Evolutionary conservation across 148 eudicot species (phyloP).

Genomic region (Diospyros lotus): DNA sequence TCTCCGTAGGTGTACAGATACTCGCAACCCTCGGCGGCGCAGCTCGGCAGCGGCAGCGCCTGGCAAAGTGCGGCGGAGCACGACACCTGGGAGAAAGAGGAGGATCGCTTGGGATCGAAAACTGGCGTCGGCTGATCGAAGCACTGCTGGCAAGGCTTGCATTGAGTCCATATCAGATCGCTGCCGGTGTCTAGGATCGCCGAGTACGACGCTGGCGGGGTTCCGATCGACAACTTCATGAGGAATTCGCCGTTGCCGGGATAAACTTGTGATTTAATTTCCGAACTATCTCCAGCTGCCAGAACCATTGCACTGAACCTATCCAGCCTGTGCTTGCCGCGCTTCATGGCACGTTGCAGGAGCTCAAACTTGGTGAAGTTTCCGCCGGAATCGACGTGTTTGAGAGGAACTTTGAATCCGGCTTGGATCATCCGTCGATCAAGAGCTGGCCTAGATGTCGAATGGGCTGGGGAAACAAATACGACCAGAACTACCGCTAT

Average conservation of each 20-base stretch:
- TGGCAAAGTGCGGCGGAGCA: conserved; percentile 50
- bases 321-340: conserved; percentile 40
- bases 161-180: conserved; percentile 79
- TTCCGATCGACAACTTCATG: conserved; percentile 60
- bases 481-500: conserved; percentile 14
- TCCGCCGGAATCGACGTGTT: conserved; percentile 55
- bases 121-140: conserved; percentile 56
- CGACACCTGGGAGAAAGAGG: conserved; percentile 42
- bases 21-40: conserved; percentile 37
- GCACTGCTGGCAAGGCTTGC: conserved; percentile 65
- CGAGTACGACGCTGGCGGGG: conserved; percentile 40
- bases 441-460: conserved; percentile 43
- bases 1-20: conserved; percentile 69
- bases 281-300: conserved; percentile 14
- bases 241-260: conserved; percentile 71
- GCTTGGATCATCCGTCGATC: conserved; percentile 16
- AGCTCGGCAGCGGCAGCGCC: conserved; percentile 40
- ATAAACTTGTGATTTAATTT: conserved; percentile 37
- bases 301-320: conserved; percentile 41
- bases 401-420: conserved; percentile 50
- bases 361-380: conserved; percentile 58
- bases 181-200: conserved; percentile 84
- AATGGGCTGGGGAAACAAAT: conserved; percentile 23
- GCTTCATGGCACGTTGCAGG: conserved; percentile 48
- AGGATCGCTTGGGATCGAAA: conserved; percentile 55